Evolutionary conservation across 352 stramenopile genomes (phyloP).

Genomic region (Phytophthora foliorum): DNA sequence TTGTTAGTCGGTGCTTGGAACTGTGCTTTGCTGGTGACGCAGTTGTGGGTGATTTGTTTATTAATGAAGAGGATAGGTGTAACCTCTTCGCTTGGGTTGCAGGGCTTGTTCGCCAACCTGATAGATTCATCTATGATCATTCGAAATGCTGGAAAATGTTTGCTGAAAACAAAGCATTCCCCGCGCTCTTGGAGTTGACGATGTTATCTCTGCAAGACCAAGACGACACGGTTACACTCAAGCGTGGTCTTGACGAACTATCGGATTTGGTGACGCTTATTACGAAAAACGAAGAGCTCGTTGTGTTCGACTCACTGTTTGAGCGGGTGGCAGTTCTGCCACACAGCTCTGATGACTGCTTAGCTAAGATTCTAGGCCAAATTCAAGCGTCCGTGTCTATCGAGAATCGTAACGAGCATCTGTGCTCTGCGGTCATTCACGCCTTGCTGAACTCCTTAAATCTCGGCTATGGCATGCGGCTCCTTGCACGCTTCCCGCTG

Average conservation of each 20-base stretch:
- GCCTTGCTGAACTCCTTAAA: slow-evolving; percentile 72
- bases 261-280: slow-evolving; percentile 57
- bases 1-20: slow-evolving; percentile 74
- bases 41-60: slow-evolving; percentile 66
- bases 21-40: slow-evolving; percentile 63
- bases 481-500: slow-evolving; percentile 69
- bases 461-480: slow-evolving; percentile 60
- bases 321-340: slow-evolving; percentile 42
- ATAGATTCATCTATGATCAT: slow-evolving; percentile 63
- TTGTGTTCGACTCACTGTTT: slow-evolving; percentile 54
- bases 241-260: slow-evolving; percentile 50
- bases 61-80: slow-evolving; percentile 46
- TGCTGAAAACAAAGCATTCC: slow-evolving; percentile 49
- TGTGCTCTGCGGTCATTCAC: slow-evolving; percentile 75
- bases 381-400: slow-evolving; percentile 53
- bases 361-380: slow-evolving; percentile 61
- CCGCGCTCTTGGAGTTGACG: slow-evolving; percentile 61
- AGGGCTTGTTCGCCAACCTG: slow-evolving; percentile 54
- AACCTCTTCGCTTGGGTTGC: slow-evolving; percentile 52
- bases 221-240: background rate
- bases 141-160: slow-evolving; percentile 69
- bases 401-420: slow-evolving; percentile 54
- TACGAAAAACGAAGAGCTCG: slow-evolving; percentile 51
- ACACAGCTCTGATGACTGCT: slow-evolving; percentile 37
- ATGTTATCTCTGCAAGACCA: slow-evolving; percentile 49